Conservation (phyloP, 2,329 filamentous ascomycete species). For the Aspergillus sergii region DNA sequence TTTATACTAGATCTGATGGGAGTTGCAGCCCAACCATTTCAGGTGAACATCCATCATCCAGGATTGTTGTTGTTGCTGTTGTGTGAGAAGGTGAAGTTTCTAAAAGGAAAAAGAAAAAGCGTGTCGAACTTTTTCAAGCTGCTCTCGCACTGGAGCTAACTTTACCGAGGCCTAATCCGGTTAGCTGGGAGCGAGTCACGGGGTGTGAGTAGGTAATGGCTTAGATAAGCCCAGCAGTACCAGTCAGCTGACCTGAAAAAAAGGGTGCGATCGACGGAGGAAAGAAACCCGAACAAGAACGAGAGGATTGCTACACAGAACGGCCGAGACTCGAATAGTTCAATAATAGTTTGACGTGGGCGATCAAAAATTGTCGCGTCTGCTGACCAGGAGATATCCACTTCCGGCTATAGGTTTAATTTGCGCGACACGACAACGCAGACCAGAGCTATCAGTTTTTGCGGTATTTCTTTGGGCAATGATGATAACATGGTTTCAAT, state of each 20-base stretch:
- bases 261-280: conserved; percentile 8
- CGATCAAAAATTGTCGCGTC: conserved; percentile 22
- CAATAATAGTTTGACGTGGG: conserved; percentile 10
- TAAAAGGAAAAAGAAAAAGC: conserved; percentile 21
- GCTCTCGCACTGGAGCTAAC: conserved; percentile 27
- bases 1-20: neutral
- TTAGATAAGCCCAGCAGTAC: neutral
- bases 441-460: neutral
- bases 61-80: conserved; percentile 12
- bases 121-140: conserved; percentile 37
- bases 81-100: conserved; percentile 23
- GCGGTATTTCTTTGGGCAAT: conserved; percentile 4
- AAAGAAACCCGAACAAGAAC: conserved; percentile 9
- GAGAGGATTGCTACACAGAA: neutral
- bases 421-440: neutral
- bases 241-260: conserved; percentile 6
- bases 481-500: neutral
- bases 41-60: conserved; percentile 1
- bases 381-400: conserved; percentile 25
- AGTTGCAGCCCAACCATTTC: conserved; percentile 9
- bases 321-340: conserved; percentile 7
- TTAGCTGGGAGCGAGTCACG: neutral
- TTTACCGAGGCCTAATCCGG: conserved; percentile 25
- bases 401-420: conserved; percentile 9
- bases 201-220: neutral